Evolutionary conservation across 805 yeast species (phyloP), one percentile per base, ranked within the genome.

Genomic region (Zygosaccharomyces gambellarensis): DNA sequence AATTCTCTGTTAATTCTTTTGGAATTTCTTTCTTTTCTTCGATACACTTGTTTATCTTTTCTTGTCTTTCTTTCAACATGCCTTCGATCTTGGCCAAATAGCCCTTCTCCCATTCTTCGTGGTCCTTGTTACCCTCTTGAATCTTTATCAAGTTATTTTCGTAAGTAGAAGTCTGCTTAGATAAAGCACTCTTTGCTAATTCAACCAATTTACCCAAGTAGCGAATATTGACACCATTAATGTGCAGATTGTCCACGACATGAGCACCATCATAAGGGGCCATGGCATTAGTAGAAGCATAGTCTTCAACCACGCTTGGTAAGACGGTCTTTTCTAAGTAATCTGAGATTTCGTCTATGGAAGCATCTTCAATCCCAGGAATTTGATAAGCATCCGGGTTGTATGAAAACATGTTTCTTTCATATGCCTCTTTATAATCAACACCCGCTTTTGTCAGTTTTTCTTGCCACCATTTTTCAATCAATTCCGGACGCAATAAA

Each of bases 381-480:
- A 78, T 65, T 22, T 76, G 69, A 59, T 82, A 84, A 1, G 86
- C 85, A 70, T 90, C 96, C 2, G 96, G 90, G 65, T 92, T 90
- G 63, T 89, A 75, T 1, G 80, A 65, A 62, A 79, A 83, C 47
- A 73, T 53, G 17, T 71, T 70, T 50, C 70, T 72, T n/a, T 69
- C 70, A 34, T 58, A 62, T 11, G 67, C 71, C 46, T 69, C 71
- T 49, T 79, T 57, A 17, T 59, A 43, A 11, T 53, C 52, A 14
- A 57, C 36, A 22, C 55, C 58, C 23, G 60, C 60, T 12, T 43
- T 73, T 12, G 85, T 78, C 2, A 85, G 77, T 62, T 83, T 80
- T 51, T 80, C 68, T 62, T 79, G 79, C 84, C 94, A 88, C 97
- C 96, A 92, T 59, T 83, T 87, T 57, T 83, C 92, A 43, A 92